These are phyloP conservation scores for Penicillium cinerascens DNA, from an alignment of 495 filamentous ascomycete species.

Conservation along the genomic window DNA sequence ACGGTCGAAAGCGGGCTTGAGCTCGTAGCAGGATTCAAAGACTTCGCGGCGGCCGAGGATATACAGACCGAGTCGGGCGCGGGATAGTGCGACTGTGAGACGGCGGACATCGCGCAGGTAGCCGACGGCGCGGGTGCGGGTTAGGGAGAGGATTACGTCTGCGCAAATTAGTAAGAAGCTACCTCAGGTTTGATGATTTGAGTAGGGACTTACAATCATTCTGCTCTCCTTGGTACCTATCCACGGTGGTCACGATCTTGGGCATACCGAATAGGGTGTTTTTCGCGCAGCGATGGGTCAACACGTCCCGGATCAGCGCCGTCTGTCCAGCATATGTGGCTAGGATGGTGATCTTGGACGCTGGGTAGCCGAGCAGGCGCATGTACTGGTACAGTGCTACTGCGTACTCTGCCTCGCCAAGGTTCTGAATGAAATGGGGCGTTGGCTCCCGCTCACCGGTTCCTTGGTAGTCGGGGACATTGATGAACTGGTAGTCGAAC, in stretches of 20 bases:
- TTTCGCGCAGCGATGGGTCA: constrained; percentile 78
- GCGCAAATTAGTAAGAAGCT: constrained; percentile 20
- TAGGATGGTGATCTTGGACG: constrained; percentile 82
- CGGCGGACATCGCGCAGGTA: constrained; percentile 92
- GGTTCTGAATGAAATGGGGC: constrained; percentile 96
- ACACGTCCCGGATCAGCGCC: constrained; percentile 84
- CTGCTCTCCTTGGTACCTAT: constrained; percentile 98
- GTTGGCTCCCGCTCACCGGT: constrained; percentile 82
- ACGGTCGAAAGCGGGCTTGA: constrained; percentile 78
- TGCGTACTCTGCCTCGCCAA: constrained; percentile 95
- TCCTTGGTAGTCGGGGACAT: constrained; percentile 92
- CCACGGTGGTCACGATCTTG: constrained; percentile 86
- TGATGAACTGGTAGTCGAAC: constrained; percentile 95
- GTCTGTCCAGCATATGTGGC: constrained; percentile 94
- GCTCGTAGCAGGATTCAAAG: constrained; percentile 85
- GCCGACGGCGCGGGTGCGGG: constrained; percentile 82
- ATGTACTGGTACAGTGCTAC: constrained; percentile 97
- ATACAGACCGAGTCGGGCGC: constrained; percentile 88
- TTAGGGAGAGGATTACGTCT: constrained; percentile 93
- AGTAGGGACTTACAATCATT: constrained; percentile 78
- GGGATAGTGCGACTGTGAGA: constrained; percentile 93
- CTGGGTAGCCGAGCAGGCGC: constrained; percentile 95
- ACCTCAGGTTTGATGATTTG: background rate
- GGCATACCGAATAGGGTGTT: constrained; percentile 88
- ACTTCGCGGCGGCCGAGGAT: constrained; percentile 86